Percentiles rank a stretch among this genome's conserved stretches.
Evolutionary conservation across 208 protist genomes (phyloP).

Genomic region (Acanthamoeba lugdunensis): DNA sequence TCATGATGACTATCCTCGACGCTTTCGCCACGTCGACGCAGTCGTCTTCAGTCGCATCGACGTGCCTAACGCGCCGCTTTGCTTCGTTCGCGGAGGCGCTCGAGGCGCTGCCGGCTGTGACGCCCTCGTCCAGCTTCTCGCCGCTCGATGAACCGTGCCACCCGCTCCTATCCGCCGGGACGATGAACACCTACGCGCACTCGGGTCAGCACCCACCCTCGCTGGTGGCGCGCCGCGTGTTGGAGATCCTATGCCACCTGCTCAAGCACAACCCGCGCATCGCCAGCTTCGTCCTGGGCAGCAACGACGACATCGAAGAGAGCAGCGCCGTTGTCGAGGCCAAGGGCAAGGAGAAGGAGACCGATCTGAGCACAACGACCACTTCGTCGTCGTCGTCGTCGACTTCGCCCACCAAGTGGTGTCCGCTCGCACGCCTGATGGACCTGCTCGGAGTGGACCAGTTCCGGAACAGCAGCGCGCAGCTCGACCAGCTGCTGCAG

Average conservation of each 20-base stretch:
- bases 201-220: constrained; percentile 66
- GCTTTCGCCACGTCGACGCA: background rate
- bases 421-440: constrained; percentile 58
- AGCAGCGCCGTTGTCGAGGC: background rate
- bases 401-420: constrained; percentile 25
- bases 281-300: constrained; percentile 62
- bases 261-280: constrained; percentile 71
- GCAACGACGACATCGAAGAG: background rate
- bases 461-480: constrained; percentile 69
- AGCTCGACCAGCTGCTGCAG: constrained; percentile 61
- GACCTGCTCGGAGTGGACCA: constrained; percentile 60
- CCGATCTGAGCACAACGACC: background rate
- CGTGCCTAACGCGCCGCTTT: background rate
- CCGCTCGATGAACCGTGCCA: constrained; percentile 54
- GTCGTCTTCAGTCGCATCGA: background rate
- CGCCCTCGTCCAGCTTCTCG: constrained; percentile 61
- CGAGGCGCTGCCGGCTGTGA: constrained; percentile 22
- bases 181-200: constrained; percentile 62
- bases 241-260: constrained; percentile 70
- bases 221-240: constrained; percentile 41
- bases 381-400: background rate
- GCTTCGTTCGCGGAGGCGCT: constrained; percentile 67
- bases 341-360: background rate
- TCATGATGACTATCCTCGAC: constrained; percentile 63
- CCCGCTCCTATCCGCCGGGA: constrained; percentile 48